Conservation (phyloP, 768 basidiomycete genomes). For the Mycena metata region DNA sequence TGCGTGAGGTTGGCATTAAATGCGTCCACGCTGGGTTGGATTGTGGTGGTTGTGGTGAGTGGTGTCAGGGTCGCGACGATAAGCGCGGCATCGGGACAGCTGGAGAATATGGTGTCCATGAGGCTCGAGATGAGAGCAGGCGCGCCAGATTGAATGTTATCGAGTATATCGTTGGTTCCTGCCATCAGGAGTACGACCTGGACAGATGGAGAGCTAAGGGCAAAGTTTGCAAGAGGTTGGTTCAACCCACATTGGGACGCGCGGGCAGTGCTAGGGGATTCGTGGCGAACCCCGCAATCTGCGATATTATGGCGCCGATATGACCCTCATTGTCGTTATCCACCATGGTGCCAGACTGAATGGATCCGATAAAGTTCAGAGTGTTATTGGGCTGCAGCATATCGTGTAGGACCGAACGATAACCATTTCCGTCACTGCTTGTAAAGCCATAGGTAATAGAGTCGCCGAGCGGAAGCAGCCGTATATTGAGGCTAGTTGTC, state of each 20-base stretch:
- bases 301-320: conserved; percentile 27
- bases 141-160: conserved; percentile 4
- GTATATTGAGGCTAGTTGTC: conserved; percentile 23
- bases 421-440: conserved; percentile 39
- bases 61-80: conserved; percentile 33
- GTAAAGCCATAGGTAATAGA: conserved; percentile 27
- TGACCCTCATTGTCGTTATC: conserved; percentile 39
- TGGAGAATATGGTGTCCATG: conserved; percentile 27
- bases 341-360: conserved; percentile 34
- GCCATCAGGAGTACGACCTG: conserved; percentile 39
- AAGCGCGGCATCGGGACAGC: conserved; percentile 29
- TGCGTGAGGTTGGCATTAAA: conserved; percentile 26
- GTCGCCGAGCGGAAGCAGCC: conserved; percentile 33
- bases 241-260: conserved; percentile 14
- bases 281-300: conserved; percentile 28
- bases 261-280: conserved; percentile 22
- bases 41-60: not conserved
- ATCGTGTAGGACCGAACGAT: conserved; percentile 27
- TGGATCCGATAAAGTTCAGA: conserved; percentile 36
- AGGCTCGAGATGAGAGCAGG: conserved; percentile 18
- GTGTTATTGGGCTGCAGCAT: conserved; percentile 33
- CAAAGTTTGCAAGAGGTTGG: too few species aligned
- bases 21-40: conserved; percentile 22
- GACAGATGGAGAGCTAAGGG: not conserved
- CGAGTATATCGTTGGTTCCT: conserved; percentile 34